A percentile compares a stretch with the other conserved stretches of the same genome.
Evolutionary conservation across 2,329 filamentous ascomycete species (phyloP).

Genomic region (Zasmidium citrigriseum): DNA sequence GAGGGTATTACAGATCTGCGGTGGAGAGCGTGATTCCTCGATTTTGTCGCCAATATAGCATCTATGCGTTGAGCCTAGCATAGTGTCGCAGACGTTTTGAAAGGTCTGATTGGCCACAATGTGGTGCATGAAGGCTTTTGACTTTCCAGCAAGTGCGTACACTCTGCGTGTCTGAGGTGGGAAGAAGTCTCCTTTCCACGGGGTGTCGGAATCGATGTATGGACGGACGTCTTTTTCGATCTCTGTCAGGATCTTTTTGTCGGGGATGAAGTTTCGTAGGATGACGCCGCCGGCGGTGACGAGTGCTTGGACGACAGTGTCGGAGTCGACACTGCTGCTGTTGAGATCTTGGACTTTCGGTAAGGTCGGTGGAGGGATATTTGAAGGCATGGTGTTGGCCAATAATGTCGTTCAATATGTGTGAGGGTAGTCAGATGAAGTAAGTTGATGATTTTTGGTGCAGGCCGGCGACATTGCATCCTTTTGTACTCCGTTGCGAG

Average conservation of each 20-base stretch:
- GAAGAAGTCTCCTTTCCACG: conserved; percentile 12
- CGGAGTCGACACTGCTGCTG: no score
- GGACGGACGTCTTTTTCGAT: conserved; percentile 6
- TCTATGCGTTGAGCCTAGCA: conserved; percentile 5
- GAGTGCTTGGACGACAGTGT: no score
- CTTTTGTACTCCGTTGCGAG: no score
- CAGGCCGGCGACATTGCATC: no score
- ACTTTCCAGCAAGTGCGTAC: neutral
- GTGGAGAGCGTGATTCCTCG: conserved; percentile 7
- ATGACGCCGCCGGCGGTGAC: no score
- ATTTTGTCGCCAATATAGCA: conserved; percentile 11
- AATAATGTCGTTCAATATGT: no score
- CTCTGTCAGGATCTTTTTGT: neutral
- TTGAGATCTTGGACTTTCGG: no score
- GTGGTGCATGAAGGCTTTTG: neutral
- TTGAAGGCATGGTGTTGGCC: no score
- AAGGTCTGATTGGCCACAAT: conserved; percentile 1
- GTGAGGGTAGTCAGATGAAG: no score
- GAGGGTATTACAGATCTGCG: conserved; percentile 32
- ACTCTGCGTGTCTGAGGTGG: conserved; percentile 6
- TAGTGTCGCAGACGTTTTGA: conserved; percentile 5
- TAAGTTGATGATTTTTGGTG: no score
- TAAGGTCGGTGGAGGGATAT: no score
- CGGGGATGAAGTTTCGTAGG: no score
- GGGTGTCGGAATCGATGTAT: conserved; percentile 3